A percentile compares a stretch with the other conserved stretches of the same genome.
Evolutionary conservation across 1,284 basidiomycete genomes (phyloP).

Genomic region (Mycocalia duriaeana): DNA sequence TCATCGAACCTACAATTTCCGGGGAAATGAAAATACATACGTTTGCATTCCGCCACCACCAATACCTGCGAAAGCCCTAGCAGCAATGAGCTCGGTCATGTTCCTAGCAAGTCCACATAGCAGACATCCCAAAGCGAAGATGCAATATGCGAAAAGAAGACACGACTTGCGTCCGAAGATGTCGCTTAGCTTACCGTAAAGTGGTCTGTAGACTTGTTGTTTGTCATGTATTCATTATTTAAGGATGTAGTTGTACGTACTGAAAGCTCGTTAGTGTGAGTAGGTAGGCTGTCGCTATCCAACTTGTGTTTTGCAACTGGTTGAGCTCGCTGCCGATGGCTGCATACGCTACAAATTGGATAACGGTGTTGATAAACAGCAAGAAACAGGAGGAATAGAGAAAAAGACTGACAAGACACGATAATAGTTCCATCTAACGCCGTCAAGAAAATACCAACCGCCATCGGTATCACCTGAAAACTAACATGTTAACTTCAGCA

Average conservation of each 20-base stretch:
- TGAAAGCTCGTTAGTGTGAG: constrained; percentile 58
- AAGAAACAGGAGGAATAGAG: too few species aligned
- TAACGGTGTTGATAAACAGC: neutral
- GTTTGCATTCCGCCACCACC: constrained; percentile 63
- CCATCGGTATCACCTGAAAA: constrained; percentile 49
- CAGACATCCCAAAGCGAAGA: constrained; percentile 52
- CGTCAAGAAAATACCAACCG: constrained; percentile 51
- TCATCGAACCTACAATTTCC: neutral
- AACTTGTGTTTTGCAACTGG: constrained; percentile 59
- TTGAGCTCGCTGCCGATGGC: constrained; percentile 60
- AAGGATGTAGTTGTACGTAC: constrained; percentile 30
- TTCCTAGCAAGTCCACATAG: constrained; percentile 49
- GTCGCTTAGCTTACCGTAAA: constrained; percentile 63
- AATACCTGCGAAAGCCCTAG: constrained; percentile 56
- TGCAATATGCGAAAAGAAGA: constrained; percentile 47
- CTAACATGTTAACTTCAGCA: neutral
- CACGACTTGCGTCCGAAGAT: constrained; percentile 61
- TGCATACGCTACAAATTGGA: constrained; percentile 39
- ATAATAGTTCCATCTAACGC: constrained; percentile 61
- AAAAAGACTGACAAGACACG: constrained; percentile 37
- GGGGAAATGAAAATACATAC: constrained; percentile 29
- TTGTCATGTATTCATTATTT: neutral
- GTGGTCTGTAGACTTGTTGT: constrained; percentile 33
- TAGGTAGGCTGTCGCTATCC: constrained; percentile 63
- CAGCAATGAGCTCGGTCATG: constrained; percentile 51